A percentile compares a stretch with the other conserved stretches of the same genome.
These are phyloP conservation scores for Phytopythium aichiense DNA, from an alignment of 352 stramenopile genomes.

Conservation along the genomic window DNA sequence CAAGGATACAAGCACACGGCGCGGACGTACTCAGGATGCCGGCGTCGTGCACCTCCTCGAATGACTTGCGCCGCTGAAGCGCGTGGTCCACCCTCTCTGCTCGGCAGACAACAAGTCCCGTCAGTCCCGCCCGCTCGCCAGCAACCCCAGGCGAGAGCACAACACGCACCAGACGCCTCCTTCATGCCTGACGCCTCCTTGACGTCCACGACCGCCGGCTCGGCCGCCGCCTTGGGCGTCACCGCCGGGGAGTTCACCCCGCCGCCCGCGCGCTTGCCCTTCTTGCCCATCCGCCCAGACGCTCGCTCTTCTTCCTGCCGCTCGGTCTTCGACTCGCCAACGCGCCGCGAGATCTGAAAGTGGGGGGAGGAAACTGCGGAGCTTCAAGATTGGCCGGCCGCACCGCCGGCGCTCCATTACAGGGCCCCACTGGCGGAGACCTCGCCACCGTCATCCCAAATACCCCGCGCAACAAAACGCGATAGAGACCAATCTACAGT, in stretches of 20 bases:
- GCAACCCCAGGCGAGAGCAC: no score
- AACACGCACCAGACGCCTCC: background rate
- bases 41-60: constrained; percentile 42
- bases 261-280: constrained; percentile 39
- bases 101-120: background rate
- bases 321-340: background rate
- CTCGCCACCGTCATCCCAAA: background rate
- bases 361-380: background rate
- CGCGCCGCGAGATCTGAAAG: background rate
- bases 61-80: constrained; percentile 38
- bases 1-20: background rate
- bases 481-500: no score
- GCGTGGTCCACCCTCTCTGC: constrained; percentile 36
- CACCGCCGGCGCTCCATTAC: background rate
- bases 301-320: background rate
- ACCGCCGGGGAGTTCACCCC: constrained; percentile 6
- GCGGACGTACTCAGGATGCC: constrained; percentile 35
- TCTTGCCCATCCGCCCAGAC: constrained; percentile 49
- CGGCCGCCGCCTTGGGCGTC: constrained; percentile 5
- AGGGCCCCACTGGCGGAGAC: background rate
- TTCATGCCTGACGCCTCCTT: background rate
- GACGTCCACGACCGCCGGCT: background rate
- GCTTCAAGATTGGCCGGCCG: background rate
- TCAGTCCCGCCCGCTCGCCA: background rate
- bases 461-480: background rate